Evolutionary conservation across 345 rosid genomes (phyloP).

Genomic region (Citrus glauca): DNA sequence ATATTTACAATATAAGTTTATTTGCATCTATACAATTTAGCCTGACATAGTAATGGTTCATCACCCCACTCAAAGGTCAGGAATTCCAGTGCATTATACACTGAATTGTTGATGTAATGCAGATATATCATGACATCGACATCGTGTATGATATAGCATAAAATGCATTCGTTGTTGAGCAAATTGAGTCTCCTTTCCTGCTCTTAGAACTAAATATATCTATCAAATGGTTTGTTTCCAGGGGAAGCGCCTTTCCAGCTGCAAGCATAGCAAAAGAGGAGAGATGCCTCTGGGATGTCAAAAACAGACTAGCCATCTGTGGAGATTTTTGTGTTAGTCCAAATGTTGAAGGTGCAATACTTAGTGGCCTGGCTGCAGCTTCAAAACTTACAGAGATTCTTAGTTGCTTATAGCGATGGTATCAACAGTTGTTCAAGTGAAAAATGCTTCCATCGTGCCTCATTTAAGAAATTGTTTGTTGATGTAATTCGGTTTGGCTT

Average conservation of each 20-base stretch:
- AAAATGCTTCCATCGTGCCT: neutral
- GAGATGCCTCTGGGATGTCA: constrained; percentile 62
- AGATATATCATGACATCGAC: no score
- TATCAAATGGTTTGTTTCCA: constrained; percentile 10
- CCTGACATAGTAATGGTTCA: no score
- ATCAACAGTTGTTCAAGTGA: neutral
- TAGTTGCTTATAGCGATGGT: constrained; percentile 29
- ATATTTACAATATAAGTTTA: no score
- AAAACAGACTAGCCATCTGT: constrained; percentile 59
- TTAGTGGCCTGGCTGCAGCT: constrained; percentile 75
- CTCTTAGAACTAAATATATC: neutral
- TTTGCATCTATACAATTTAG: no score
- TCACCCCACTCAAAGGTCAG: no score
- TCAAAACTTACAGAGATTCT: constrained; percentile 48
- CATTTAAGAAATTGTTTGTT: neutral
- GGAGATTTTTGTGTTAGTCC: constrained; percentile 91
- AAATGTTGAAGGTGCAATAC: constrained; percentile 76
- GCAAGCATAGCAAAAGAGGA: constrained; percentile 61
- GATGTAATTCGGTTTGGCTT: neutral
- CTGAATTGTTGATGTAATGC: no score
- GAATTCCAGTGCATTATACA: no score
- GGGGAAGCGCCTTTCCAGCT: constrained; percentile 96
- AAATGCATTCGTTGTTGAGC: no score
- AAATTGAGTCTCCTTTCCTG: neutral
- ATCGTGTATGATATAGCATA: no score